Evolutionary conservation across 805 yeast species (phyloP).

Genomic region (Vanderwaltozyma yarrowii): DNA sequence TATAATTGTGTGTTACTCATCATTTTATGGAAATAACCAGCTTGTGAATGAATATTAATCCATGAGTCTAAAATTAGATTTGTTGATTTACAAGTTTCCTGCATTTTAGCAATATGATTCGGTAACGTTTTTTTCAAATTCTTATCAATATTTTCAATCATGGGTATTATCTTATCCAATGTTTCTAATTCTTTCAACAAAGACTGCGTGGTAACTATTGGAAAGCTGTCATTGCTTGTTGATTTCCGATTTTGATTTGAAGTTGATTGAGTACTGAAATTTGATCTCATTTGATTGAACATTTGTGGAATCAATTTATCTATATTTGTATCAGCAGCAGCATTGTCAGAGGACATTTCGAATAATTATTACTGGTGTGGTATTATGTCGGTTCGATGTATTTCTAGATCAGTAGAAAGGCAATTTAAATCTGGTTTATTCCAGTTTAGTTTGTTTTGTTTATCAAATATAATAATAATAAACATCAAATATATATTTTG

Average conservation of each 20-base stretch:
- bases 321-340: slow-evolving; percentile 13
- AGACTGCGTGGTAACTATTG: slow-evolving; percentile 20
- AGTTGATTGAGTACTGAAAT: slow-evolving; percentile 9
- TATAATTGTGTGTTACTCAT: slow-evolving; percentile 28
- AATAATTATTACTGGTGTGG: too few species aligned
- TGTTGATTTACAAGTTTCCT: slow-evolving; percentile 38
- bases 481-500: too few species aligned
- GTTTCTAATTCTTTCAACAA: slow-evolving; percentile 23
- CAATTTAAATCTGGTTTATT: too few species aligned
- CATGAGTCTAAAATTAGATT: slow-evolving; percentile 46
- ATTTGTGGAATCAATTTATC: slow-evolving; percentile 25
- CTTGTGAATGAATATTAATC: slow-evolving; percentile 53
- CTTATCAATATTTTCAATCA: slow-evolving; percentile 18
- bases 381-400: too few species aligned
- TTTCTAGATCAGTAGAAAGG: too few species aligned
- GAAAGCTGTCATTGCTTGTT: background rate
- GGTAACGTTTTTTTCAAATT: slow-evolving; percentile 14
- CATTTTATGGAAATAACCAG: slow-evolving; percentile 42
- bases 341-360: background rate
- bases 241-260: background rate
- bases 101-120: slow-evolving; percentile 24
- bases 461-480: too few species aligned
- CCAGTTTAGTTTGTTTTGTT: too few species aligned
- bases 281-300: slow-evolving; percentile 25
- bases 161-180: slow-evolving; percentile 22